Percentiles rank a stretch among this genome's conserved stretches.
Conservation (phyloP, 257 asterid genomes). For the Solanum gandarillasii region DNA sequence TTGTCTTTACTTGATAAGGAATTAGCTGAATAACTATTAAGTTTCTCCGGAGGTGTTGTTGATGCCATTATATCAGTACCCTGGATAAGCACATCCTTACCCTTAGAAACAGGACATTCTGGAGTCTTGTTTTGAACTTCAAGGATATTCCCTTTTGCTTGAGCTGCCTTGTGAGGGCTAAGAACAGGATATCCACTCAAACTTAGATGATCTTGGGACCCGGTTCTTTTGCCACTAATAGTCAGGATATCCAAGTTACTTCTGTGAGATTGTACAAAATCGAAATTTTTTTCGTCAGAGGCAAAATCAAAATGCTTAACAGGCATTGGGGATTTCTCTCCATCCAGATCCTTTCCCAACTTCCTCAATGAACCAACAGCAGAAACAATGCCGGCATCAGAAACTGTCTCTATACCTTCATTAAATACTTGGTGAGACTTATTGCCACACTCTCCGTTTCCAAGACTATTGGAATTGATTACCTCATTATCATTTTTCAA, state of each 20-base stretch:
- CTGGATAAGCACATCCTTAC: slow-evolving; percentile 17
- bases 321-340: slow-evolving; percentile 75
- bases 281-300: slow-evolving; percentile 38
- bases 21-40: slow-evolving; percentile 11
- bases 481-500: slow-evolving; percentile 22
- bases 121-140: slow-evolving; percentile 19
- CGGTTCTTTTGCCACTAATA: slow-evolving; percentile 12
- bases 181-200: slow-evolving; percentile 3
- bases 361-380: slow-evolving; percentile 26
- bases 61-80: slow-evolving; percentile 18
- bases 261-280: slow-evolving; percentile 19
- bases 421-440: slow-evolving; percentile 8
- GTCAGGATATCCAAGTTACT: slow-evolving; percentile 13
- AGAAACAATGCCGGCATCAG: slow-evolving; percentile 28
- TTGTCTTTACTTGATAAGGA: slow-evolving; percentile 25
- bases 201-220: slow-evolving; percentile 20
- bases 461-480: slow-evolving; percentile 27
- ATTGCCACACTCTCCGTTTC: slow-evolving; percentile 19
- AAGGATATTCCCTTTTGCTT: slow-evolving; percentile 9
- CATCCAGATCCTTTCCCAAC: slow-evolving; percentile 37
- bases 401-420: slow-evolving; percentile 11
- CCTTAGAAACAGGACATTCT: slow-evolving; percentile 14
- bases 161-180: slow-evolving; percentile 10
- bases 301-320: slow-evolving; percentile 90
- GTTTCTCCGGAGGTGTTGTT: slow-evolving; percentile 26